Conservation (phyloP, 2,329 filamentous ascomycete genomes). For the Apiospora saccharicola region DNA sequence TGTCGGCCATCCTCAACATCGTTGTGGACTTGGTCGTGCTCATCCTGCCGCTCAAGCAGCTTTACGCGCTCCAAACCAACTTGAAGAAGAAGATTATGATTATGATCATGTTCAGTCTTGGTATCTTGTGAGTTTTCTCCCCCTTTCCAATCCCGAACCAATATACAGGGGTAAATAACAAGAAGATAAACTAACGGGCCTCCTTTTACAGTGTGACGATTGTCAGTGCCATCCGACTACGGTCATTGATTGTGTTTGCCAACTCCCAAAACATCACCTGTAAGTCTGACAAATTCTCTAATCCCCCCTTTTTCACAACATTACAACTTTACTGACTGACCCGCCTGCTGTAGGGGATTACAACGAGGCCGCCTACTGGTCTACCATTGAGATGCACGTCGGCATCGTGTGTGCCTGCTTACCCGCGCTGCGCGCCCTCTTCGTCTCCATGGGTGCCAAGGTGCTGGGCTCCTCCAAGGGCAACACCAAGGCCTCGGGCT, state of each 20-base stretch:
- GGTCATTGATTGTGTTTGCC: constrained; percentile 50
- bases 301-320: not conserved
- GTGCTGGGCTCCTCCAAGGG: constrained; percentile 28
- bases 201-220: constrained; percentile 47
- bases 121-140: constrained; percentile 45
- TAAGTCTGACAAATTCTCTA: not conserved
- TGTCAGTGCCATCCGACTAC: constrained; percentile 53
- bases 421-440: constrained; percentile 43
- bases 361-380: constrained; percentile 49
- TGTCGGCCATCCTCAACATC: constrained; percentile 43
- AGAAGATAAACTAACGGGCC: not conserved
- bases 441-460: constrained; percentile 31
- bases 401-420: constrained; percentile 55
- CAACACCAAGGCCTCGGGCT: constrained; percentile 20
- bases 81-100: constrained; percentile 44
- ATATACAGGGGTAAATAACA: not conserved
- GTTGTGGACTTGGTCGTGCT: constrained; percentile 35
- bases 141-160: not conserved
- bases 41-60: constrained; percentile 41
- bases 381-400: constrained; percentile 50
- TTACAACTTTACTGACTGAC: not conserved
- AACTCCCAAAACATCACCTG: constrained; percentile 49
- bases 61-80: constrained; percentile 41
- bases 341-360: constrained; percentile 39
- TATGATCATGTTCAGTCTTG: constrained; percentile 46